Evolutionary conservation across 2,329 filamentous ascomycete species (phyloP).

Genomic region (Eurotiales sp.): DNA sequence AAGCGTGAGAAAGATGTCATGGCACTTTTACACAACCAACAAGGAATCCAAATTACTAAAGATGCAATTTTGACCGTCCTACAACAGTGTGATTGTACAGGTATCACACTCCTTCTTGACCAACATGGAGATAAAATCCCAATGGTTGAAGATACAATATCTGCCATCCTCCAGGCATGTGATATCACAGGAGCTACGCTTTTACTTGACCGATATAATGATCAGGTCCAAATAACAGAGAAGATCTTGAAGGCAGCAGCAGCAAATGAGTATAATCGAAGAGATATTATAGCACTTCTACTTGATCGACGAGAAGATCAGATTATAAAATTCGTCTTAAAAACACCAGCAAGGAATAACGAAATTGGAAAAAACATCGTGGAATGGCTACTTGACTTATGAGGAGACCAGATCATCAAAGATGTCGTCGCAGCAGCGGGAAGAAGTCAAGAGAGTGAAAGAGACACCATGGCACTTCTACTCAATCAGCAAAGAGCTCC

Average conservation of each 20-base stretch:
- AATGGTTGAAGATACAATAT: neutral
- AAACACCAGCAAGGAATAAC: neutral
- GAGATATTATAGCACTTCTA: neutral
- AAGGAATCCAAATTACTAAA: no score
- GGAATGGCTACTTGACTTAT: slow-evolving; percentile 6
- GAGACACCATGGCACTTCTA: no score
- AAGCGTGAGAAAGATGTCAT: slow-evolving; percentile 3
- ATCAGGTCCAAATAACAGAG: neutral
- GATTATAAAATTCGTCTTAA: neutral
- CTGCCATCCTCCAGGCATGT: no score
- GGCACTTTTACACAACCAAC: no score
- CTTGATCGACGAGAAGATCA: neutral
- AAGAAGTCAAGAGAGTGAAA: no score
- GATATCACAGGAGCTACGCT: no score
- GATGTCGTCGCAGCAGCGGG: no score
- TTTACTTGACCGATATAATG: neutral
- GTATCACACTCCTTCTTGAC: slow-evolving; percentile 13
- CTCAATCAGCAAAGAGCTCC: no score
- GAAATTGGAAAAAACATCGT: neutral
- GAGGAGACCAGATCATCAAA: neutral
- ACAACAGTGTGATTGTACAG: no score
- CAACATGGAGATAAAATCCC: slow-evolving; percentile 12
- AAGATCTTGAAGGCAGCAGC: neutral
- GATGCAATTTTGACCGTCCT: no score
- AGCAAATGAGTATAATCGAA: neutral